Evolutionary conservation across 164 flowering plant genomes (phyloP), one percentile per base, ranked within the genome.

Genomic region (Dillenia suffruticosa): DNA sequence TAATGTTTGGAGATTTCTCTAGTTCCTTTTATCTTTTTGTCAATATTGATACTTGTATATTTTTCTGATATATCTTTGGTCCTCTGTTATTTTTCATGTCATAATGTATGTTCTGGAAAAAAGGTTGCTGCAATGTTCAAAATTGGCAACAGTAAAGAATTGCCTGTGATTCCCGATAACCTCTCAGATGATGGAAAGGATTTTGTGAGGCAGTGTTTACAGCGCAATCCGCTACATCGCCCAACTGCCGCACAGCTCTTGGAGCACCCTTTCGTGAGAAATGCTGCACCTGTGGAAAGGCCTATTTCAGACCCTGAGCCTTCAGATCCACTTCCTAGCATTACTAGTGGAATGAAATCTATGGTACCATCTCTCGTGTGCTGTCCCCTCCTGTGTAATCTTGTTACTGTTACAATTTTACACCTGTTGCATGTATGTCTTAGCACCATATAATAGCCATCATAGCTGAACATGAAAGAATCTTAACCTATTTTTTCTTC

Each of bases 81-180:
- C 19, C 12, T 32, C 10, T 57, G 44, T 57, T 19, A 12, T 32
- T 43, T 44, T 45, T 13, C 50, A 40, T 48, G 63, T 51, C 64
- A 24, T 62, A 57, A 49, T 50, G 3, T 58, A 14, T 75, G 51
- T 32, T 5, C 40, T 32, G 6, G 7, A 32, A 32, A 32, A 48
- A 63, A 89, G 96, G 83, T 89, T 74, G 86, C 96, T 69, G 93
- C 93, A 14, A 82, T 93, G 89, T 93, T 93, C 71, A 93, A 93
- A 76, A 85, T 90, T 74, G 98, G 97, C 61, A 93, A 93, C 49
- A 87, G 97, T 62, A 89, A 86, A 73, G 98, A 94, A 59, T 90
- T 91, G 54, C 98, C 98, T 9, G 70, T 69, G 15, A 94, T 94
- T 68, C 98, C 98, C 43, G 90, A 90, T 65, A 68, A 84, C 65